Percentiles rank a stretch among this genome's conserved stretches.
phyloP scores from a whole-genome alignment of 78 protist genomes.

The Dictyostelium citrinum region DNA sequence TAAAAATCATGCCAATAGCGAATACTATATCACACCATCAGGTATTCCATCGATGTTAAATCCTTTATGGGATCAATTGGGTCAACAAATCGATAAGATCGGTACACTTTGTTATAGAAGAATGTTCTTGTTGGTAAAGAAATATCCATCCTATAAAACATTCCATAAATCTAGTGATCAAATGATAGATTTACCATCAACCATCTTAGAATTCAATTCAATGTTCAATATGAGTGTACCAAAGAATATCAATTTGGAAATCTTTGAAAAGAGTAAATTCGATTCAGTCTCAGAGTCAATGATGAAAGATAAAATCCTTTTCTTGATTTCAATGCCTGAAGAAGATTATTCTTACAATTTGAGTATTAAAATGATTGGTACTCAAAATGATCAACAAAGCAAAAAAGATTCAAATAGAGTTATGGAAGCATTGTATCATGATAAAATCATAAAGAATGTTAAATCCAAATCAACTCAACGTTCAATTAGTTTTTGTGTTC shows the following conservation, averaged over 20 bases:
- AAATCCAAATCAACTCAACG: background rate
- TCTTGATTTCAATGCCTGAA: background rate
- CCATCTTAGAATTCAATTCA: background rate
- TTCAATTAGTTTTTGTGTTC: background rate
- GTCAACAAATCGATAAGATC: background rate
- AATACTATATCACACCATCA: constrained; percentile 9
- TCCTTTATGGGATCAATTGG: background rate
- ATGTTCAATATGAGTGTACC: background rate
- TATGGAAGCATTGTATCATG: background rate
- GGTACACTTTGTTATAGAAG: constrained; percentile 7
- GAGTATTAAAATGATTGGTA: background rate
- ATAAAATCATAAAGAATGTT: background rate
- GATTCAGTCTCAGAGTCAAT: background rate
- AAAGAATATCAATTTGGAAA: background rate
- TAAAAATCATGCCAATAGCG: background rate
- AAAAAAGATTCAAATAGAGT: background rate
- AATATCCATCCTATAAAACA: constrained; percentile 11
- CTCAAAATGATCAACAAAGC: background rate
- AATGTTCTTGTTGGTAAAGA: constrained; percentile 18
- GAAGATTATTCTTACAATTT: background rate
- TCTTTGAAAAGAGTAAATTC: background rate
- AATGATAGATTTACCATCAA: background rate
- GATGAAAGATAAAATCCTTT: background rate
- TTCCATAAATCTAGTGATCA: background rate
- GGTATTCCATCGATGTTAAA: constrained; percentile 21